Evolutionary conservation across 257 asterid species (phyloP), one percentile per base, ranked within the genome.

Genomic region (Gentiana dahurica): DNA sequence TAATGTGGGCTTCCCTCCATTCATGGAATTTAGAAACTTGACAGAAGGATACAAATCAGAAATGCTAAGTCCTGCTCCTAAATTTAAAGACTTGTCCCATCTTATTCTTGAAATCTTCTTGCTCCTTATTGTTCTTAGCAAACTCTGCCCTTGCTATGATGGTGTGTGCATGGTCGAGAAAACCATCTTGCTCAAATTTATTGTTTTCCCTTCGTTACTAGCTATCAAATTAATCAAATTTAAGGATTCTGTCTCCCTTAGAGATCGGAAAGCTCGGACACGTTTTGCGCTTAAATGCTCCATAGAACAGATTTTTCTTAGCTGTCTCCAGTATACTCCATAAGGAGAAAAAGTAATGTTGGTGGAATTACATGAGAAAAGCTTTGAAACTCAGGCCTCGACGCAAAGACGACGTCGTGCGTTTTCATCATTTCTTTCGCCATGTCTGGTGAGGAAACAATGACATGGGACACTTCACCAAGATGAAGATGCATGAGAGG

Each of bases 291-390:
- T 83, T 1, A 83, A 46, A 0, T 78, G 79, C 66, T 80, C 73
- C 1, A 74, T 50, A 12, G 58, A 74, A 68, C 77, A 64, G 52
- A 82, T 65, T 62, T 73, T 82, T 24, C 81, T 53, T 6, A 71
- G 60, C 35, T 70, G 66, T 13, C 82, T 60, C 93, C 93, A 80
- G 56, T 75, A 73, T 46, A 70, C 59, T n/a, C 81, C 70, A 45
- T 75, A 77, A 1, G 88, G 87, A 1, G 88, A 63, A 44, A 78
- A 80, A 32, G 43, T 81, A 8, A 83, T 33, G 53, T 80, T 69
- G 0, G 80, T 75, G 71, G 78, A 73, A 71, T 76, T 68, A 49
- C 80, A 83, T 65, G 76, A 78, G 3, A 83, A 75, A 49, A 69
- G 65, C 24, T 79, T 75, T 54, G 49, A 11, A 49, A 36, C 38